A percentile compares a stretch with the other conserved stretches of the same genome.
These are phyloP conservation scores for Exophiala bonariae DNA, from an alignment of 2,329 filamentous ascomycete species.

Conservation along the genomic window DNA sequence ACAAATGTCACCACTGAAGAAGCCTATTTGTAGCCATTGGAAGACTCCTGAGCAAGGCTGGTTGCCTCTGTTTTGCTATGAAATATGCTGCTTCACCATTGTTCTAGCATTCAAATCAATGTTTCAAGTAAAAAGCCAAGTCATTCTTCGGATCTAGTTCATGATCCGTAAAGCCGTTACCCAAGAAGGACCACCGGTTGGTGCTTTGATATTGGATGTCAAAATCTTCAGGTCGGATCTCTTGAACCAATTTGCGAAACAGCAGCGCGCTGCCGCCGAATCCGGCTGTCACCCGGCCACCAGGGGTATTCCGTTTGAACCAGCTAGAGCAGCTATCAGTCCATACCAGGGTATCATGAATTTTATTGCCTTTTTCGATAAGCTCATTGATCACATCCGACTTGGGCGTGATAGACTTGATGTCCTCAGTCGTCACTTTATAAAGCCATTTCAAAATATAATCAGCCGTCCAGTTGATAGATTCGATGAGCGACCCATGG, in stretches of 20 bases:
- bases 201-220: conserved; percentile 42
- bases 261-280: conserved; percentile 44
- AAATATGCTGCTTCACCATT: too few species aligned
- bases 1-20: too few species aligned
- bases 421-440: conserved; percentile 34
- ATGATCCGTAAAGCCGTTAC: conserved; percentile 46
- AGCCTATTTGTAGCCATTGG: too few species aligned
- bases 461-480: conserved; percentile 27
- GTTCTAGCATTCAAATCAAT: too few species aligned
- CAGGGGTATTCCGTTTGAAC: conserved; percentile 49
- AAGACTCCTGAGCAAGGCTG: too few species aligned
- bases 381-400: conserved; percentile 48
- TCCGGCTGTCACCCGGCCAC: conserved; percentile 46
- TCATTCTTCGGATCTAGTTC: conserved; percentile 16
- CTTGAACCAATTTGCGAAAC: conserved; percentile 36
- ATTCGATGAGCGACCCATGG: conserved; percentile 30
- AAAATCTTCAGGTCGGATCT: conserved; percentile 31
- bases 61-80: too few species aligned
- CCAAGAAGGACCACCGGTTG: conserved; percentile 51
- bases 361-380: conserved; percentile 46
- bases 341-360: conserved; percentile 50
- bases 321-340: conserved; percentile 38
- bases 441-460: conserved; percentile 33
- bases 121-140: neutral
- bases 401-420: conserved; percentile 39